Conservation (phyloP, 148 eudicot genomes). For the Simmondsia chinensis region DNA sequence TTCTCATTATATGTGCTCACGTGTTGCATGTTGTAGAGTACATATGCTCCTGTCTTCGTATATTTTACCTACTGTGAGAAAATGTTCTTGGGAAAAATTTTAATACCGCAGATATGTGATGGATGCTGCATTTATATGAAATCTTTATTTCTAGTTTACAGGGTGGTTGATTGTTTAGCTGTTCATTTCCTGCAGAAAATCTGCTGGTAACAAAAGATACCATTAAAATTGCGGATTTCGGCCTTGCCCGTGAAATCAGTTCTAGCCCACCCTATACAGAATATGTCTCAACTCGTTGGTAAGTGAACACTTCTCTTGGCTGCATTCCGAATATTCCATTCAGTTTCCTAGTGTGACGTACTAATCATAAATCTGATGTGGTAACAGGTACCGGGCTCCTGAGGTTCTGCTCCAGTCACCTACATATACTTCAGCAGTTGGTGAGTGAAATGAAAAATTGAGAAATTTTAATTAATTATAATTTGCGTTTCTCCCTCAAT, state of each 20-base stretch:
- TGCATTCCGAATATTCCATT: too few species aligned
- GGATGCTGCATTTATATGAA: too few species aligned
- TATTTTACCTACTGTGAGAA: too few species aligned
- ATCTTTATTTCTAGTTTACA: too few species aligned
- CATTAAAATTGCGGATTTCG: constrained; percentile 92
- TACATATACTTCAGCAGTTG: constrained; percentile 79
- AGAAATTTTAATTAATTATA: too few species aligned
- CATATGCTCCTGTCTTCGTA: too few species aligned
- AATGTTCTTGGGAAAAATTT: too few species aligned
- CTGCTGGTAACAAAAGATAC: constrained; percentile 69
- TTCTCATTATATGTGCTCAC: too few species aligned
- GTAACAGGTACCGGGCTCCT: constrained; percentile 94
- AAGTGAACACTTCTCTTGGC: background rate
- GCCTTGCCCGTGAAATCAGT: constrained; percentile 87
- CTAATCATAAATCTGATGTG: background rate
- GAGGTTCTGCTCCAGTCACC: constrained; percentile 91
- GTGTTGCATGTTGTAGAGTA: too few species aligned
- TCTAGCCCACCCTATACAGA: constrained; percentile 81
- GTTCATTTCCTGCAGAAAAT: constrained; percentile 47
- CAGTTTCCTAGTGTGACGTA: too few species aligned
- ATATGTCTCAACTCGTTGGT: constrained; percentile 95
- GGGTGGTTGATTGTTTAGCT: background rate
- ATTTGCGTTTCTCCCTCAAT: too few species aligned
- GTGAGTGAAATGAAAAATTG: constrained; percentile 48
- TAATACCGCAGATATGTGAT: too few species aligned